Percentiles rank a stretch among this genome's conserved stretches.
Evolutionary conservation across 805 yeast genomes (phyloP).

Genomic region (Grigorovia transvaalensis): DNA sequence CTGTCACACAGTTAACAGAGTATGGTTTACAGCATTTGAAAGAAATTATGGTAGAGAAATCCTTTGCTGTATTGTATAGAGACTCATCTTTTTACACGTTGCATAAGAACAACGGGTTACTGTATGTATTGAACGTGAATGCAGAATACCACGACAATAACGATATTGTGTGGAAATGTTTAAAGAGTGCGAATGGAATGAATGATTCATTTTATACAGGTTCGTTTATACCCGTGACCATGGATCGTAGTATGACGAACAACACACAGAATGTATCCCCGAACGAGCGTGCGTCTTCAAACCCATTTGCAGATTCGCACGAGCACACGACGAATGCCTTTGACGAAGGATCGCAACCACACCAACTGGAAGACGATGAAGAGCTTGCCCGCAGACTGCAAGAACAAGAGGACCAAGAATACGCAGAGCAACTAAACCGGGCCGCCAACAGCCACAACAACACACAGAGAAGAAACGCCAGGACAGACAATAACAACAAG

Average conservation of each 20-base stretch:
- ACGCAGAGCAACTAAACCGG: constrained; percentile 28
- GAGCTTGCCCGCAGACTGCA: constrained; percentile 39
- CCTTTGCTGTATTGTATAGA: constrained; percentile 66
- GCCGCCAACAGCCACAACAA: constrained; percentile 31
- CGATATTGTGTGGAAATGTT: constrained; percentile 73
- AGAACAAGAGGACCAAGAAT: constrained; percentile 45
- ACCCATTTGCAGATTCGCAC: constrained; percentile 17
- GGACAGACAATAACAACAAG: background rate
- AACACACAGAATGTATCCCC: constrained; percentile 2
- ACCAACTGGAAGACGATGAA: constrained; percentile 29
- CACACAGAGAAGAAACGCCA: background rate
- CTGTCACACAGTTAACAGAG: constrained; percentile 67
- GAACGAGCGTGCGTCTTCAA: constrained; percentile 5
- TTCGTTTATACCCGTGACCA: constrained; percentile 39
- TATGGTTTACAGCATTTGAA: constrained; percentile 47
- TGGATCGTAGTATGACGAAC: background rate
- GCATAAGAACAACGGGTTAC: constrained; percentile 37
- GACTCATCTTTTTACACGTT: constrained; percentile 83
- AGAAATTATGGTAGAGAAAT: constrained; percentile 37
- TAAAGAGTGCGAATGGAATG: constrained; percentile 55
- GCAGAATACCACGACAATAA: constrained; percentile 40
- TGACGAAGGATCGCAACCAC: too few relatives aligned
- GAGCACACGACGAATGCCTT: too few relatives aligned
- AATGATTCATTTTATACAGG: constrained; percentile 67
- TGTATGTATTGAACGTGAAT: constrained; percentile 68